Percentiles rank a stretch among this genome's conserved stretches.
Conservation (phyloP, 805 yeast genomes). For the Jamesozyma spencerorum region DNA sequence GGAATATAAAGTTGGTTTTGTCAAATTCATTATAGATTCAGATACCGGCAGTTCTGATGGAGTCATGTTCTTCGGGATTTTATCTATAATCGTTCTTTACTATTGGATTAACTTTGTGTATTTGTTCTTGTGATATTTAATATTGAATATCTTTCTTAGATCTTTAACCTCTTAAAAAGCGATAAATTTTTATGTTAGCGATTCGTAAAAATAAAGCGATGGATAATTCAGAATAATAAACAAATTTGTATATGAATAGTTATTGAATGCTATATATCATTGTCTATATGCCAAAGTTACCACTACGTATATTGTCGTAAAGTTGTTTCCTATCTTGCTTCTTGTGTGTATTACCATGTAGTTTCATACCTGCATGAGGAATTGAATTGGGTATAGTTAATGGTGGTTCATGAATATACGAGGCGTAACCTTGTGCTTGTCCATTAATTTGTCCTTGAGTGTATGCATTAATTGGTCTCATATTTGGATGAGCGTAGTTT, state of each 20-base stretch:
- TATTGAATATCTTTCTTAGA: no score
- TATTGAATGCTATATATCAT: background rate
- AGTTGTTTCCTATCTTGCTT: slow-evolving; percentile 45
- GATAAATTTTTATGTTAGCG: no score
- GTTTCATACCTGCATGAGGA: slow-evolving; percentile 30
- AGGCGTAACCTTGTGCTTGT: slow-evolving; percentile 3
- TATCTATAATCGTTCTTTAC: no score
- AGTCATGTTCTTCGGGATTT: no score
- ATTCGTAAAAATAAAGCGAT: no score
- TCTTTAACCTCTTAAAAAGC: no score
- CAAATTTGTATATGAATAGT: no score
- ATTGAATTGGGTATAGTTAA: slow-evolving; percentile 6
- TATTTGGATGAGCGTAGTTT: background rate
- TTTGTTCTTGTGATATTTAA: no score
- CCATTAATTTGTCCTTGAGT: background rate
- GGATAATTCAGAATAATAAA: no score
- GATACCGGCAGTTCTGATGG: background rate
- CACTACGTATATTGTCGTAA: slow-evolving; percentile 55
- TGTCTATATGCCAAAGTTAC: slow-evolving; percentile 54
- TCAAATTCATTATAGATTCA: slow-evolving; percentile 38
- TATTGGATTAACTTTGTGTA: no score
- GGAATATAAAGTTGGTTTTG: slow-evolving; percentile 43
- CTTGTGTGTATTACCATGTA: slow-evolving; percentile 35
- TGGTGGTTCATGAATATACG: slow-evolving; percentile 8
- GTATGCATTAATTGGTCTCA: background rate